phyloP scores from a whole-genome alignment of 192 early-diverging fungal species.

The Jimgerdemannia flammicorona region DNA sequence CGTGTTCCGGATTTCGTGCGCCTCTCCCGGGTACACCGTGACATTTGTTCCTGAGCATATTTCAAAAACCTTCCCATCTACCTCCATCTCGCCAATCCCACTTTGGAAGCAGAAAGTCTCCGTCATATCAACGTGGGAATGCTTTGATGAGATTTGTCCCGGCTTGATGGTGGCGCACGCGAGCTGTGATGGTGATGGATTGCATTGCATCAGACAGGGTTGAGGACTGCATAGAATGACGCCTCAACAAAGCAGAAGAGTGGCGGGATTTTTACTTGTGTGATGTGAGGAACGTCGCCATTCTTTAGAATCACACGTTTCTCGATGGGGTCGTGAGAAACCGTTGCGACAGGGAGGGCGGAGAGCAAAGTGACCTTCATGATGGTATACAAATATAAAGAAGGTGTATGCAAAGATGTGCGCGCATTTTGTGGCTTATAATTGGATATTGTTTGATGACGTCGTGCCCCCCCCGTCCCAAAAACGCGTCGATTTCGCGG shows the following conservation, averaged over 20 bases:
- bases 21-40: slow-evolving; percentile 28
- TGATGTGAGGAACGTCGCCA: slow-evolving; percentile 32
- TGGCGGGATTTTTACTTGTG: not conserved
- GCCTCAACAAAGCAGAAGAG: too few relatives aligned
- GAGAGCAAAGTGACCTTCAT: slow-evolving; percentile 27
- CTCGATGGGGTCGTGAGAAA: slow-evolving; percentile 33
- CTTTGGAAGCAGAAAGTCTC: slow-evolving; percentile 35
- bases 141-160: slow-evolving; percentile 27
- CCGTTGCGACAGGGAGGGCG: slow-evolving; percentile 24
- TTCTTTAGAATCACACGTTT: slow-evolving; percentile 30
- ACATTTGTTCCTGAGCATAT: slow-evolving; percentile 29
- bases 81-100: slow-evolving; percentile 34
- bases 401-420: slow-evolving; percentile 31
- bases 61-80: slow-evolving; percentile 27
- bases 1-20: slow-evolving; percentile 36
- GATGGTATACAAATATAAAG: slow-evolving; percentile 25
- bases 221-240: not conserved
- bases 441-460: slow-evolving; percentile 43
- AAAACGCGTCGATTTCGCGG: too few relatives aligned
- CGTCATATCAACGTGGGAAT: slow-evolving; percentile 33
- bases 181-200: slow-evolving; percentile 10
- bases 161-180: slow-evolving; percentile 33
- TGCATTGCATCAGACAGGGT: too few relatives aligned
- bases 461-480: not conserved
- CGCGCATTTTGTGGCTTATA: slow-evolving; percentile 35